Evolutionary conservation across 495 filamentous ascomycete genomes (phyloP).

Genomic region (Xylaria scruposa): DNA sequence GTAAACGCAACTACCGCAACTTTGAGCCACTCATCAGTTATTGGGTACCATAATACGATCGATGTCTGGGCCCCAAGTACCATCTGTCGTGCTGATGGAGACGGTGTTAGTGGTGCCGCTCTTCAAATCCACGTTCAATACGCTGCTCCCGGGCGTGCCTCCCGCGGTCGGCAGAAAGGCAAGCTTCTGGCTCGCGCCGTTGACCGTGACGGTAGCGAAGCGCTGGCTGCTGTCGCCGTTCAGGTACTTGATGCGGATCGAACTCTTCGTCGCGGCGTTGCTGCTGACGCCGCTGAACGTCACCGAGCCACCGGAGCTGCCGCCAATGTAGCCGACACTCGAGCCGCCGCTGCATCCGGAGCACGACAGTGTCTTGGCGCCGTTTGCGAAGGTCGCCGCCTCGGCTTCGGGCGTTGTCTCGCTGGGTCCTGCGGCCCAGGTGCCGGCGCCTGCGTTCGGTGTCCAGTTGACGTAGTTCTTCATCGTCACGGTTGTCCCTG

Average conservation of each 20-base stretch:
- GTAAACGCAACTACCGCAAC: background rate
- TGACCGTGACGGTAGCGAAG: conserved; percentile 63
- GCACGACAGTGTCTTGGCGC: conserved; percentile 49
- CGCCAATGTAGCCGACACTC: conserved; percentile 62
- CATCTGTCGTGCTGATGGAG: conserved; percentile 53
- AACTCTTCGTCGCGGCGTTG: conserved; percentile 54
- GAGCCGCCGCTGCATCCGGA: conserved; percentile 52
- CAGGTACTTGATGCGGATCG: conserved; percentile 59
- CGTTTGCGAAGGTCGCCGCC: conserved; percentile 43
- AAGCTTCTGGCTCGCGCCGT: conserved; percentile 53
- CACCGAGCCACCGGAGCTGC: conserved; percentile 52
- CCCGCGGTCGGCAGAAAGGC: conserved; percentile 54
- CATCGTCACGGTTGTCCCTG: conserved; percentile 59
- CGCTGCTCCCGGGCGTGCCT: conserved; percentile 44
- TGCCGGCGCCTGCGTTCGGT: conserved; percentile 34
- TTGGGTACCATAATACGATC: conserved; percentile 62
- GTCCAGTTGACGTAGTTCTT: conserved; percentile 63
- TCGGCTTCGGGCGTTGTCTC: conserved; percentile 61
- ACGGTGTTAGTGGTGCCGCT: conserved; percentile 52
- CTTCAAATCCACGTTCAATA: conserved; percentile 52
- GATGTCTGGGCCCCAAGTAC: conserved; percentile 62
- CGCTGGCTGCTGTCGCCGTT: conserved; percentile 60
- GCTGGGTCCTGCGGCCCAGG: conserved; percentile 49
- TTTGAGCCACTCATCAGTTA: conserved; percentile 4
- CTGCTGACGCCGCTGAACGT: conserved; percentile 54